phyloP scores from a whole-genome alignment of 164 flowering plant species.

The Brasenia schreberi region DNA sequence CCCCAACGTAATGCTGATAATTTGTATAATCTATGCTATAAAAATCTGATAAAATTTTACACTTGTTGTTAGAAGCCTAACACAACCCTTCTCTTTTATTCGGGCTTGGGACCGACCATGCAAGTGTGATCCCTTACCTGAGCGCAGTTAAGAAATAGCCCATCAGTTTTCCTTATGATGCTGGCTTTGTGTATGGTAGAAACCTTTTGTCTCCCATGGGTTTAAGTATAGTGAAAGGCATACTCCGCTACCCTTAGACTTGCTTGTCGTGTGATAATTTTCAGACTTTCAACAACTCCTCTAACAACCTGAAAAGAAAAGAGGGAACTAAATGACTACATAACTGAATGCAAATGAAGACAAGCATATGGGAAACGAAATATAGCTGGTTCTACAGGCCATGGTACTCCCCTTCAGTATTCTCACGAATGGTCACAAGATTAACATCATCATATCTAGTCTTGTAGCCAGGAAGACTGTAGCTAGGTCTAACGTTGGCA shows the following conservation, averaged over 20 bases:
- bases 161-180: constrained; percentile 97
- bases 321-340: neutral
- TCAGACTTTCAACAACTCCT: constrained; percentile 97
- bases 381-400: constrained; percentile 93
- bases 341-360: neutral
- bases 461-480: constrained; percentile 86
- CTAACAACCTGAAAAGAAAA: constrained; percentile 56
- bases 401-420: constrained; percentile 98
- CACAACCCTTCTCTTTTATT: no score
- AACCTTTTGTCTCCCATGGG: constrained; percentile 74
- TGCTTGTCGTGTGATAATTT: constrained; percentile 93
- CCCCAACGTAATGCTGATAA: no score
- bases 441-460: constrained; percentile 90
- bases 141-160: no score
- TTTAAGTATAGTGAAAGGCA: constrained; percentile 92
- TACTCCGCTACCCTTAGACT: constrained; percentile 94
- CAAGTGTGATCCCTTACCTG: no score
- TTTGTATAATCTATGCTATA: no score
- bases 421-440: constrained; percentile 90
- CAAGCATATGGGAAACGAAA: neutral
- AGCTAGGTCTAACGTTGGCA: constrained; percentile 93
- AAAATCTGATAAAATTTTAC: no score
- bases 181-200: constrained; percentile 98
- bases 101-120: no score
- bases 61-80: no score